These are phyloP conservation scores for Lobosporangium transversale DNA, from an alignment of 192 early-diverging fungal species.

Conservation along the genomic window DNA sequence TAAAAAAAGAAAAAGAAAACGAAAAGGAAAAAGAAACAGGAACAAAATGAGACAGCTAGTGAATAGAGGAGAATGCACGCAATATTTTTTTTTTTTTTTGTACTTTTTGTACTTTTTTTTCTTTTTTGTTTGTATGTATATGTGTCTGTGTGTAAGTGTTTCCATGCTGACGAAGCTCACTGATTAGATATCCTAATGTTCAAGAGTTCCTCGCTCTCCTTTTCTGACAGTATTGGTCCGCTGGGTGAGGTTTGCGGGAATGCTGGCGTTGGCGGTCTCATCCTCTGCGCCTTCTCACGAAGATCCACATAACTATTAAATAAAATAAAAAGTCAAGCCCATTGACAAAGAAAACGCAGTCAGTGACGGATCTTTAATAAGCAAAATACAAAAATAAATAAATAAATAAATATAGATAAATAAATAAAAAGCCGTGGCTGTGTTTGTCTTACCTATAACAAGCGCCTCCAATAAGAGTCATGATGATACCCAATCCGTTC, in stretches of 20 bases:
- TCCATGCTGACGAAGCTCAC: conserved; percentile 3
- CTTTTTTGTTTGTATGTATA: too few species aligned
- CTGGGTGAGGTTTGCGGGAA: conserved; percentile 26
- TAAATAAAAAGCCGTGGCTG: too few species aligned
- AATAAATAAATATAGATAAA: too few species aligned
- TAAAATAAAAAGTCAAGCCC: not conserved
- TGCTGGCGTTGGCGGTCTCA: conserved; percentile 41
- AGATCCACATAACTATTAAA: conserved; percentile 39
- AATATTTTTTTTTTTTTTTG: too few species aligned
- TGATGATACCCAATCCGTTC: conserved; percentile 67
- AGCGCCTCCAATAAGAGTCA: conserved; percentile 68
- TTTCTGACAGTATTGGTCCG: conserved; percentile 33
- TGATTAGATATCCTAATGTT: conserved; percentile 47
- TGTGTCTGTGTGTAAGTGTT: not conserved
- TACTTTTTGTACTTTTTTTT: too few species aligned
- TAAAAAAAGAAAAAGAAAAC: too few species aligned
- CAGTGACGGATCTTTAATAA: too few species aligned
- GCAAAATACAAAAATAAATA: too few species aligned
- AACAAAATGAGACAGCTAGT: conserved; percentile 3
- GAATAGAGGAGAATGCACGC: not conserved
- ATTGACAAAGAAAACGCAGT: not conserved
- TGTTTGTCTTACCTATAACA: conserved; percentile 70
- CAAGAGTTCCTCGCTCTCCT: conserved; percentile 40
- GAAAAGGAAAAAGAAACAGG: too few species aligned
- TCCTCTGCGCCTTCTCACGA: conserved; percentile 38